Base-by-base conservation (phyloP, 75 land plant species). In the Cryptomeria japonica region DNA sequence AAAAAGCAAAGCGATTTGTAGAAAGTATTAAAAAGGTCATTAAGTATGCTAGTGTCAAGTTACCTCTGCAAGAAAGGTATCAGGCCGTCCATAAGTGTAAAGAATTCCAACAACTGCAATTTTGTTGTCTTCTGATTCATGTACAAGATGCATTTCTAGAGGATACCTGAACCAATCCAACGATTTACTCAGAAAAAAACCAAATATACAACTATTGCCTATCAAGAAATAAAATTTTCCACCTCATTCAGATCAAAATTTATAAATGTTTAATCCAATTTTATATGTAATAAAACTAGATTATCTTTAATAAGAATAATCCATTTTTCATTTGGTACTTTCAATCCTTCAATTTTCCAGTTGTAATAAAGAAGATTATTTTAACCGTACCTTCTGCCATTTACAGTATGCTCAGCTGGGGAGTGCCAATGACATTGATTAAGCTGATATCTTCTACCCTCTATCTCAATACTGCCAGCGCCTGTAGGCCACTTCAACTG, bases 341-440 rank as follows among this genome's bases (percentile, higher is more conserved):
- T 44, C 47, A 44, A 44, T 44, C 42, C 42, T 41, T 41, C 42
- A 41, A 41, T 3, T 41, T 4, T 41, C 42, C 42, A 41, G 42
- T 41, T 4, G 3, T 3, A 41, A 41, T 41, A 4, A 41, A 41
- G 42, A 7, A 46, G 7, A 47, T 16, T 15, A 18, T 56, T 56
- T 56, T 2, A 13, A 18, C 0, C 1, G 0, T 77, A 77, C 94
- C 89, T 49, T 84, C 34, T 75, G 5, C 92, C 93, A 83, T 92
- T 84, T 38, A 93, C 46, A 19, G 94, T 86, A 51, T 93, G 94
- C 90, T 93, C 94, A 36, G 93, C 88, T 10, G 94, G 94, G 8
- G 92, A 32, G 80, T 93, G 94, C 94, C 93, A 93, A 47, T 93
- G 93, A 16, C 84, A 53, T 85, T 93, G 93, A 18, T 41, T 86